Base-by-base conservation (phyloP, 2,329 filamentous ascomycete species). In the Aspergillus intermedius region DNA sequence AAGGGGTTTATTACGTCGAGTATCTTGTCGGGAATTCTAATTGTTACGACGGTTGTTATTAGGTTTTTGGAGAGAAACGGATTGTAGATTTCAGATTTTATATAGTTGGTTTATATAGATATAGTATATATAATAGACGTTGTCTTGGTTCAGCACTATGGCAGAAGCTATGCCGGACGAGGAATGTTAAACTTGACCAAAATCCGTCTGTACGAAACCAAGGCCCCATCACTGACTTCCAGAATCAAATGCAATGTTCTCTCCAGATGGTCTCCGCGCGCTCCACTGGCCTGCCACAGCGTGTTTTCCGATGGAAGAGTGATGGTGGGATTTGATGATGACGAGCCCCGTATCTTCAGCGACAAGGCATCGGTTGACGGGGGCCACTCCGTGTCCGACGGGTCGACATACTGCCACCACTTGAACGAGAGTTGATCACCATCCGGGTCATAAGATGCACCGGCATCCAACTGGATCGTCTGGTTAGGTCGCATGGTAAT, bases 1-100 rank as follows among this genome's bases (percentile, higher is more conserved):
- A 84, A 84, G 56, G 83, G 82, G 0, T 84, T 77, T 45, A 73
- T 80, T 8, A 82, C 80, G 0, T 75, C 77, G 53, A 66, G 77
- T 4, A 70, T 73, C 5, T 59, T 83, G 32, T 72, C 75, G 0
- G 60, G 73, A 0, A 65, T 66, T 1, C 57, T 84, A 45, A 82
- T 84, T 39, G 62, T 58, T 0, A 78, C 70, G 6, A 66, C 80
- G 0, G 70, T 83, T 22, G 45, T 66, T 1, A 77, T 80, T n/a
- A 15, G 41, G 22, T 12, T 21, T 8, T 21, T 40, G 17, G 37
- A 19, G 17, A 40, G 10, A 9, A 21, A 19, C 4, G 37, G 37
- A 10, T 15, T 12, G 37, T 40, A 5, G 10, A 19, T 37, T 8
- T 15, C n/a, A 21, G 10, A 3, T 22, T 5, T 15, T 40, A 17